Evolutionary conservation across 2,329 filamentous ascomycete species (phyloP).

Genomic region (Colletotrichum sansevieriae): DNA sequence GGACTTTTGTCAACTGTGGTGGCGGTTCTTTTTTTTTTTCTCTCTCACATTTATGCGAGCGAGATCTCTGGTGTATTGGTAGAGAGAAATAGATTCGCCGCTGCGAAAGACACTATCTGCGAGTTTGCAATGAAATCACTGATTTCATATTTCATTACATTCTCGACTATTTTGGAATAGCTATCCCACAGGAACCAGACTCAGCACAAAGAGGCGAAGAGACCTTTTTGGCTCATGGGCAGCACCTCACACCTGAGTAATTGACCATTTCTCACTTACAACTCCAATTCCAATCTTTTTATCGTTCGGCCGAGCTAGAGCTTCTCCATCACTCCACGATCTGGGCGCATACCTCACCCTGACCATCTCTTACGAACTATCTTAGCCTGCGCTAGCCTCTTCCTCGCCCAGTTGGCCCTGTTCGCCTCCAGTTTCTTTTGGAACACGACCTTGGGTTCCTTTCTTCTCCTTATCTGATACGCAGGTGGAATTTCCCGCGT

Average conservation of each 20-base stretch:
- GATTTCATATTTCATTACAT: neutral
- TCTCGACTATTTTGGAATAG: neutral
- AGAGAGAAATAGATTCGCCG: too few species aligned
- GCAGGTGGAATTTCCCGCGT: constrained; percentile 18
- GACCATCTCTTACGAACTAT: neutral
- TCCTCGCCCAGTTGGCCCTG: constrained; percentile 25
- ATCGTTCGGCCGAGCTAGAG: too few species aligned
- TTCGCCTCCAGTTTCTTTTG: constrained; percentile 10
- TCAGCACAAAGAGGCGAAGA: neutral
- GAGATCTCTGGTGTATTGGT: too few species aligned
- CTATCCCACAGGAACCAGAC: neutral
- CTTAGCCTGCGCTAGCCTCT: constrained; percentile 22
- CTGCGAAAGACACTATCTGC: too few species aligned
- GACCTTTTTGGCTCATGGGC: neutral
- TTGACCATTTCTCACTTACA: too few species aligned
- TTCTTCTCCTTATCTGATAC: constrained; percentile 17
- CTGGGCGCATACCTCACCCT: neutral
- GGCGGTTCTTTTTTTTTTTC: too few species aligned
- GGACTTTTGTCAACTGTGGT: too few species aligned
- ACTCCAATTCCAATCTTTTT: too few species aligned
- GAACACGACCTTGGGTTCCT: neutral
- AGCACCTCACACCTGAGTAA: too few species aligned
- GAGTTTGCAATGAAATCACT: neutral
- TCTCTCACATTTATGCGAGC: too few species aligned
- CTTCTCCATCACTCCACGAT: constrained; percentile 1